Conservation (phyloP, 805 yeast genomes). For the Metschnikowia koreensis region DNA sequence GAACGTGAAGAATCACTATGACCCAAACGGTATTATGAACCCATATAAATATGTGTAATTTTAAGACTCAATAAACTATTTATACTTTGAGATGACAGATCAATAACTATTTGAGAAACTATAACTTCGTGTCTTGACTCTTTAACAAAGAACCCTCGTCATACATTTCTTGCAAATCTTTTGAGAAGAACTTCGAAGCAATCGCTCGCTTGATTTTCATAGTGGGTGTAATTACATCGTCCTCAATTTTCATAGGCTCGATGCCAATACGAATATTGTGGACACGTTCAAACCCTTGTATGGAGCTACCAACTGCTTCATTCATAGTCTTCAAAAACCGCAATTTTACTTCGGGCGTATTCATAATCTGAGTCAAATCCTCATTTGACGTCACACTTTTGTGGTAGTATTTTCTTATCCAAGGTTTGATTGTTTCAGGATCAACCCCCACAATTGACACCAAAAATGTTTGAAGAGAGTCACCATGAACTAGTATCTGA, state of each 20-base stretch:
- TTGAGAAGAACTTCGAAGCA: conserved; percentile 26
- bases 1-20: conserved; percentile 74
- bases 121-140: conserved; percentile 21
- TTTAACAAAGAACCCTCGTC: conserved; percentile 35
- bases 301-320: conserved; percentile 26
- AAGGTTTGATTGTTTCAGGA: conserved; percentile 26
- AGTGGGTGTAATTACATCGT: conserved; percentile 68
- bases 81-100: neutral
- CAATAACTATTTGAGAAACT: neutral
- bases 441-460: conserved; percentile 67
- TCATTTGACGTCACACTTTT: conserved; percentile 7
- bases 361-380: conserved; percentile 27
- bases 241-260: conserved; percentile 62
- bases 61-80: neutral
- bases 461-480: conserved; percentile 52
- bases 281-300: conserved; percentile 64
- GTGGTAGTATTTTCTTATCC: conserved; percentile 13
- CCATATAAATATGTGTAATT: conserved; percentile 79
- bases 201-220: conserved; percentile 46
- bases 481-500: conserved; percentile 65
- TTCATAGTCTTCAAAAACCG: conserved; percentile 40
- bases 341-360: conserved; percentile 28
- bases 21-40: conserved; percentile 88
- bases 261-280: conserved; percentile 51
- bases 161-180: conserved; percentile 10